Base-by-base conservation (phyloP, 2,329 filamentous ascomycete species). In the Metarhizium robertsii region DNA sequence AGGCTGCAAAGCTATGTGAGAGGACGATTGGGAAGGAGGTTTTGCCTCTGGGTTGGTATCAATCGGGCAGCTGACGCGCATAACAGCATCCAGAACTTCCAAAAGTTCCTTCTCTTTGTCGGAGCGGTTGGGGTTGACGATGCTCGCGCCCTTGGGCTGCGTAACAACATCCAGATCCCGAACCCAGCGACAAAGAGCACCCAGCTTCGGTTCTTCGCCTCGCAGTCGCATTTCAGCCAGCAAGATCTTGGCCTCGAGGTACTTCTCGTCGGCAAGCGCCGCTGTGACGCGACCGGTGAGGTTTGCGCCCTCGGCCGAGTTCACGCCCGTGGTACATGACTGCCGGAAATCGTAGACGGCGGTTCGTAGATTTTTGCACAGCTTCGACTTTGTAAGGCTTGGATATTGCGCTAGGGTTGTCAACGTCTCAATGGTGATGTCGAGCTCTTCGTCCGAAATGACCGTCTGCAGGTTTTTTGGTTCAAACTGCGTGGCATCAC, bases 101-200 rank as follows among this genome's bases (percentile, higher is more conserved):
- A 88, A 73, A 0, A 84, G 73, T 54, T 85, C 79, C 40, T 76
- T 69, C 11, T 84, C 79, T 48, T 71, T 73, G 2, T 66, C 62
- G 0, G 73, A 72, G 40, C 78, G 73, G 53, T 71, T 61, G 3
- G 67, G 59, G 1, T 58, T 58, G 50, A 62, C 55, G 11, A 64
- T 14, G 43, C 66, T 66, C 49, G 71, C 68, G 2, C 75, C 74
- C 2, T 73, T 73, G 0, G 79, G 71, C 53, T 79, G 73, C 25
- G 82, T 86, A 52, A 87, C 80, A 29, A 87, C 80, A 62, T 88
- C 85, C 30, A 88, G 71, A 63, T 87, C 85, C 56, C 86, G 78
- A 4, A 88, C 85, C 86, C 86, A 89, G 55, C 86, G 80, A 66
- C 85, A 88, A 7, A 88, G 69, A 1, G 85, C 84, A 20, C 86